Conservation (phyloP, 2,329 filamentous ascomycete species). For the Colletotrichum sp. region DNA sequence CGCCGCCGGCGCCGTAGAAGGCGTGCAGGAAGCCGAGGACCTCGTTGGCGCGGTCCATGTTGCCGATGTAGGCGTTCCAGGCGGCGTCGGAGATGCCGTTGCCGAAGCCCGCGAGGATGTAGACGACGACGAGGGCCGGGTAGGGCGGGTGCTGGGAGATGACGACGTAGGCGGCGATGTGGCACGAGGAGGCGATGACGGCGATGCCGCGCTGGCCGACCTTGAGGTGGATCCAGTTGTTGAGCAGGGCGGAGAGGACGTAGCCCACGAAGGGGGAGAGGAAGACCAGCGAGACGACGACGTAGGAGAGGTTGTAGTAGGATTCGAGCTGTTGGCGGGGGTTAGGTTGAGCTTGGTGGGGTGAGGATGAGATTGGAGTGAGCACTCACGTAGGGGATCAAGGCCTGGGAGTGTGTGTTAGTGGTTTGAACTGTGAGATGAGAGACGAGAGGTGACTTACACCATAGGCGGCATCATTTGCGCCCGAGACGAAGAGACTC, state of each 20-base stretch:
- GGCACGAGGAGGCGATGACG: constrained; percentile 61
- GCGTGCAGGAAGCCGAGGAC: constrained; percentile 72
- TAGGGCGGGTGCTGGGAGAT: constrained; percentile 71
- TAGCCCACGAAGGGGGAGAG: constrained; percentile 71
- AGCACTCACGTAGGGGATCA: constrained; percentile 53
- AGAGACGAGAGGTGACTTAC: constrained; percentile 38
- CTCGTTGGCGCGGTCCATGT: constrained; percentile 73
- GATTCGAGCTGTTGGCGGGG: constrained; percentile 21
- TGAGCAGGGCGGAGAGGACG: constrained; percentile 63
- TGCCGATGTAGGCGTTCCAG: constrained; percentile 65
- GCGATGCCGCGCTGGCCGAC: constrained; percentile 64
- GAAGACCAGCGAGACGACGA: constrained; percentile 69
- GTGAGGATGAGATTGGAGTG: constrained; percentile 23
- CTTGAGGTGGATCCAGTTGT: constrained; percentile 50
- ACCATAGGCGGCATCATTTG: constrained; percentile 64
- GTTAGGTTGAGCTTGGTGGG: constrained; percentile 26
- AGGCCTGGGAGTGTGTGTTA: constrained; percentile 37
- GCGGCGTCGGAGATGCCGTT: constrained; percentile 68
- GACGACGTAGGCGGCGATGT: constrained; percentile 68
- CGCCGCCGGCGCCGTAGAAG: constrained; percentile 71
- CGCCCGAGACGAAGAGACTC: constrained; percentile 62
- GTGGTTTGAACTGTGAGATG: neutral
- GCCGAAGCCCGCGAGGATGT: constrained; percentile 71
- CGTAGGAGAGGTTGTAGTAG: constrained; percentile 67
- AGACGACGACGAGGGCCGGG: constrained; percentile 68